Evolutionary conservation across 1,139 yeast species (phyloP).

Genomic region (Kodamaea anthophila): DNA sequence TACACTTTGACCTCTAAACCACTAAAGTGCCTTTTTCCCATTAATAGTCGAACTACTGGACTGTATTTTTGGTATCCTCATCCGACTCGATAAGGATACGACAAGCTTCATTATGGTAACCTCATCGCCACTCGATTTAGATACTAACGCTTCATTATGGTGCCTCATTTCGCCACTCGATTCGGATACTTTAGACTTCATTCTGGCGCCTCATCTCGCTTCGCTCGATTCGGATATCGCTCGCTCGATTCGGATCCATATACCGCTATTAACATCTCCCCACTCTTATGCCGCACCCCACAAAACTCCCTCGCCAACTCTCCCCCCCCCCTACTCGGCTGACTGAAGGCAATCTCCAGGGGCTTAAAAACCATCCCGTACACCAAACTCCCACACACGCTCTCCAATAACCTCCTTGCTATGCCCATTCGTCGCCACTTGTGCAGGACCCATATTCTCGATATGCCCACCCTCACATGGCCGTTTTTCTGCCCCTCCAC

Average conservation of each 20-base stretch:
- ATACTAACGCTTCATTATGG: too few relatives aligned
- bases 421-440: conserved; percentile 48
- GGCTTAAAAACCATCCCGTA: conserved; percentile 46
- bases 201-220: too few relatives aligned
- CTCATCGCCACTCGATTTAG: too few relatives aligned
- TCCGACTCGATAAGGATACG: too few relatives aligned
- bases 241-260: conserved; percentile 39
- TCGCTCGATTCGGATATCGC: too few relatives aligned
- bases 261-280: conserved; percentile 46
- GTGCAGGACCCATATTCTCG: conserved; percentile 60
- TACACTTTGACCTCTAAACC: too few relatives aligned
- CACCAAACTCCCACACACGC: conserved; percentile 35
- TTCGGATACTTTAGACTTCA: too few relatives aligned
- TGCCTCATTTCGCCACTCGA: neutral
- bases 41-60: too few relatives aligned
- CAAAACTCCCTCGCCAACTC: conserved; percentile 47
- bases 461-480: conserved; percentile 44
- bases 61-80: too few relatives aligned
- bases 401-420: conserved; percentile 37
- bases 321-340: conserved; percentile 61
- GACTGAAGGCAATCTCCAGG: conserved; percentile 57
- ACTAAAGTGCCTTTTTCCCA: too few relatives aligned
- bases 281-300: conserved; percentile 45
- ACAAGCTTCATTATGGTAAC: too few relatives aligned
- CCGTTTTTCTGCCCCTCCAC: conserved; percentile 31